Evolutionary conservation across 768 basidiomycete genomes (phyloP), one percentile per base, ranked within the genome.

Genomic region (Chalciporus chontae): DNA sequence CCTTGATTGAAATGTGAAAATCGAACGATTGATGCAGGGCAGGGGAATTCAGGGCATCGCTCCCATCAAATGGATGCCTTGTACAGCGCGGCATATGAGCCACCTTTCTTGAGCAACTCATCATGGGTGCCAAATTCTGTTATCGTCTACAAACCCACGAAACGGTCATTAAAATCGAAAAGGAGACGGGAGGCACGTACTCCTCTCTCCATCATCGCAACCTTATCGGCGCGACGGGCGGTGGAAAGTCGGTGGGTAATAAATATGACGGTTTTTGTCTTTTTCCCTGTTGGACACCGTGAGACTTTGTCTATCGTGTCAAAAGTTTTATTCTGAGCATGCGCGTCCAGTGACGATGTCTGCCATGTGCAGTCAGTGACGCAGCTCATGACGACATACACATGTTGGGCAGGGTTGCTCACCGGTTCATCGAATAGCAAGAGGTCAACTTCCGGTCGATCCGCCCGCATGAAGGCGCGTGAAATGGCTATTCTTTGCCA

Each of bases 401-500:
- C 39, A 41, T 17, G 39, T 32, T 39, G 4, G n/a, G 37, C 1
- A 36, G 31, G 15, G 36, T 40, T 44, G 67, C 83, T 62, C 69
- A 85, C 86, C 45, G 90, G 88, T 71, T 92, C 89, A 65, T 94
- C 92, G 61, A 94, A 87, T 37, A 94, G 68, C 27, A 94, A 72
- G 13, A 94, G 69, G 67, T 93, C 88, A 21, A 89, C 79, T 55
- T 84, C 81, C 18, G 81, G 87, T 61, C 79, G 81, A 59, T 74
- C 78, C 42, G 87, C 85, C 52, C 90, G 76, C 86, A 93, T 90
- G 60, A 94, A 93, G 14, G 90, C 87, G 42, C 92, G 79, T 41
- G 90, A 87, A 43, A 94, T 78, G 15, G 92, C 90, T 49, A 94
- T 79, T 57, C 87, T 74, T 69, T 92, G 90, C 90, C 90, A 92